Conservation (phyloP, 306 rosid genomes). For the Cicer bijugum region DNA sequence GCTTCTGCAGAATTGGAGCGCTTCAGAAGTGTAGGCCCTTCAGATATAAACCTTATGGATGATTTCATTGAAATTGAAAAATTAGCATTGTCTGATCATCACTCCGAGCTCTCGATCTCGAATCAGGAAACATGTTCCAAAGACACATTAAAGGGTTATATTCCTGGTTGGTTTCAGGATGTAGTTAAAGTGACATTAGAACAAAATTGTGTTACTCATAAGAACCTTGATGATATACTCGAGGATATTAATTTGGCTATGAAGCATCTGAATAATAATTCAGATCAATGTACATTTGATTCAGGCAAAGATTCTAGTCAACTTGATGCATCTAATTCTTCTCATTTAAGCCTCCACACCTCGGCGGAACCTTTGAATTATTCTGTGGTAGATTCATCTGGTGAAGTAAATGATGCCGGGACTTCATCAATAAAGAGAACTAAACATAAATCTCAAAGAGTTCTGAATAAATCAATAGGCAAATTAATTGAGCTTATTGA, state of each 20-base stretch:
- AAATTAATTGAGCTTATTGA: slow-evolving; percentile 86
- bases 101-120: slow-evolving; percentile 45
- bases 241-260: slow-evolving; percentile 63
- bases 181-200: slow-evolving; percentile 58
- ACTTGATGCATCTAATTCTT: slow-evolving; percentile 45
- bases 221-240: slow-evolving; percentile 49
- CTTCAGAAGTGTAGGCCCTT: slow-evolving; percentile 60
- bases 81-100: slow-evolving; percentile 57
- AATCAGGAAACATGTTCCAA: slow-evolving; percentile 50
- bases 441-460: slow-evolving; percentile 48
- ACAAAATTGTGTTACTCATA: slow-evolving; percentile 52
- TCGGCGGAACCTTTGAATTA: slow-evolving; percentile 45
- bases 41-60: slow-evolving; percentile 80
- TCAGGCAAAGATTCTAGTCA: slow-evolving; percentile 41
- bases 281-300: slow-evolving; percentile 43
- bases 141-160: slow-evolving; percentile 40
- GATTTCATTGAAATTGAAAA: slow-evolving; percentile 95
- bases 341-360: slow-evolving; percentile 34
- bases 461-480: slow-evolving; percentile 55
- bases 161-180: slow-evolving; percentile 66
- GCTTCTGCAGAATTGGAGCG: slow-evolving; percentile 77
- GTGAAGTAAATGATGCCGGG: slow-evolving; percentile 46
- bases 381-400: slow-evolving; percentile 44
- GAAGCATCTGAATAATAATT: slow-evolving; percentile 34
- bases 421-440: slow-evolving; percentile 38